Conservation (phyloP, 768 basidiomycete genomes). For the Asterophora lycoperdoides region DNA sequence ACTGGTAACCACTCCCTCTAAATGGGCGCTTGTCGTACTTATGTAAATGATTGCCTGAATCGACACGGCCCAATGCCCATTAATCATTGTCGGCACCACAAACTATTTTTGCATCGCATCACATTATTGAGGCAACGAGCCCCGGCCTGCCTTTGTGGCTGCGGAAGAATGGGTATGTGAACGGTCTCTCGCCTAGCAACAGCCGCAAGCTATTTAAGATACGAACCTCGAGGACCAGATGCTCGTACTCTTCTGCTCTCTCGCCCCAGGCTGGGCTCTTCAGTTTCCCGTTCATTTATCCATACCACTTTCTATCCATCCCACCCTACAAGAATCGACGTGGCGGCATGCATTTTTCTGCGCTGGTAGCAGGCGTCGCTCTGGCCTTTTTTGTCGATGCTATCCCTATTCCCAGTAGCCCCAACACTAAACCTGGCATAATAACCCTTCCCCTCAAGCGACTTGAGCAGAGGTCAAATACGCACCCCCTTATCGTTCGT, state of each 20-base stretch:
- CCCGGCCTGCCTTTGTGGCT: background rate
- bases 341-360: slow-evolving; percentile 50
- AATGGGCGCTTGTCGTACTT: too few species aligned
- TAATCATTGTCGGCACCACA: too few species aligned
- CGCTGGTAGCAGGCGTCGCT: slow-evolving; percentile 51
- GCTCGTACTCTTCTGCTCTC: slow-evolving; percentile 13
- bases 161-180: background rate
- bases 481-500: slow-evolving; percentile 37
- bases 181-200: slow-evolving; percentile 8
- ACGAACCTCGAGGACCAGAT: background rate
- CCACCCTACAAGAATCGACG: slow-evolving; percentile 20
- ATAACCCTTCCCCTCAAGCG: slow-evolving; percentile 44
- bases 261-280: slow-evolving; percentile 25
- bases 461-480: slow-evolving; percentile 26
- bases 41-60: too few species aligned
- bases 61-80: too few species aligned
- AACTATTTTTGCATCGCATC: slow-evolving; percentile 5
- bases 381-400: slow-evolving; percentile 39
- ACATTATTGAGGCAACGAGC: background rate
- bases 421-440: slow-evolving; percentile 25
- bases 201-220: slow-evolving; percentile 13
- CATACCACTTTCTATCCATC: slow-evolving; percentile 22
- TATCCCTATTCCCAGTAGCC: slow-evolving; percentile 29
- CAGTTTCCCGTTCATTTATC: slow-evolving; percentile 24
- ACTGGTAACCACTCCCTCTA: too few species aligned